Evolutionary conservation across 805 yeast species (phyloP).

Genomic region (Candida coleopterorum): DNA sequence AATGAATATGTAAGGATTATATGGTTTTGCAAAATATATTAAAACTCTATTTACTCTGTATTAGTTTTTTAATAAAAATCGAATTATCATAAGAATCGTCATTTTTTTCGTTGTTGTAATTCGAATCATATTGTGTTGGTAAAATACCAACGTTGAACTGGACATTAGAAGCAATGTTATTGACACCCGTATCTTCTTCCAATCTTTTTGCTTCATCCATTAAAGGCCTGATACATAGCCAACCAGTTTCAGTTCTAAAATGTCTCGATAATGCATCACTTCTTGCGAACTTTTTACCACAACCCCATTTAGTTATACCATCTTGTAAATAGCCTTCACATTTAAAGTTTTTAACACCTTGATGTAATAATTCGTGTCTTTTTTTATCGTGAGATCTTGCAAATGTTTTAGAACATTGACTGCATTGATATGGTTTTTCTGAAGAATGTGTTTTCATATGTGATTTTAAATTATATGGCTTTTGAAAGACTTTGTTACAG

Average conservation of each 20-base stretch:
- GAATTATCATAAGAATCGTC: slow-evolving; percentile 16
- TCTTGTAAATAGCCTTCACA: slow-evolving; percentile 61
- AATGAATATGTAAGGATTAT: not conserved
- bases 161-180: not conserved
- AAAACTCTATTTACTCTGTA: slow-evolving; percentile 11
- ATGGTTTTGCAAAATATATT: slow-evolving; percentile 1
- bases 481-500: slow-evolving; percentile 43
- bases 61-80: slow-evolving; percentile 14
- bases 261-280: slow-evolving; percentile 77
- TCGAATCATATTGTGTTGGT: not conserved
- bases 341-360: slow-evolving; percentile 64
- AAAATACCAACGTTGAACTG: not conserved
- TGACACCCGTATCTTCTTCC: slow-evolving; percentile 12
- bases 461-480: slow-evolving; percentile 46
- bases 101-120: not conserved
- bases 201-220: slow-evolving; percentile 50
- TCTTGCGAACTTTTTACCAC: slow-evolving; percentile 68
- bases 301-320: slow-evolving; percentile 65
- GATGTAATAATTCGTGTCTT: slow-evolving; percentile 72
- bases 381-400: slow-evolving; percentile 75
- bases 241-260: slow-evolving; percentile 71
- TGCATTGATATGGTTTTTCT: slow-evolving; percentile 67
- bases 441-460: slow-evolving; percentile 54
- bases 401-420: slow-evolving; percentile 60
- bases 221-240: slow-evolving; percentile 61